Evolutionary conservation across 768 basidiomycete species (phyloP).

Genomic region (Suillus lakei): DNA sequence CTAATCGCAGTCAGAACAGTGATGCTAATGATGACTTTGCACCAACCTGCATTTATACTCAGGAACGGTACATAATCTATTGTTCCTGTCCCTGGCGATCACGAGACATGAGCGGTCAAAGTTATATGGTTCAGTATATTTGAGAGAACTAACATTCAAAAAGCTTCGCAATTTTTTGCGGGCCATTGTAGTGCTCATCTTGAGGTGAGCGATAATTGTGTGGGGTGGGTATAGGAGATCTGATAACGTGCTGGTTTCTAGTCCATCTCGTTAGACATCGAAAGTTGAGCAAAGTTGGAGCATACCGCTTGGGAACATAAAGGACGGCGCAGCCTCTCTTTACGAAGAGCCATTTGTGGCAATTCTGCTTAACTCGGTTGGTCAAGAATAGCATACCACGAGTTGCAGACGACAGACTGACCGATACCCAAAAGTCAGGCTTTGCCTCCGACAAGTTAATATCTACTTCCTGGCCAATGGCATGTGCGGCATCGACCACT

Average conservation of each 20-base stretch:
- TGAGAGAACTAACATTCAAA: conserved; percentile 43
- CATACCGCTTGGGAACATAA: conserved; percentile 70
- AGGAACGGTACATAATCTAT: conserved; percentile 59
- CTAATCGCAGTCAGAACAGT: conserved; percentile 37
- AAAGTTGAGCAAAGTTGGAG: background rate
- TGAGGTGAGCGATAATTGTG: conserved; percentile 53
- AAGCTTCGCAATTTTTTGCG: conserved; percentile 50
- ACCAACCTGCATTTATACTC: conserved; percentile 56
- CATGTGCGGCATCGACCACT: conserved; percentile 82
- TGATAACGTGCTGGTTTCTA: conserved; percentile 70
- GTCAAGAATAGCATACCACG: background rate
- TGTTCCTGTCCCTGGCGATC: conserved; percentile 62
- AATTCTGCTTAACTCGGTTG: conserved; percentile 53
- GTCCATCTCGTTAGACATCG: conserved; percentile 1
- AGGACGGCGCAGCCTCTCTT: conserved; percentile 72
- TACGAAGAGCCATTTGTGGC: conserved; percentile 84
- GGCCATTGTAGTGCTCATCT: conserved; percentile 35
- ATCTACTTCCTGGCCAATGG: conserved; percentile 70
- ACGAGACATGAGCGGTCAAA: background rate
- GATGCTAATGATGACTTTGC: background rate
- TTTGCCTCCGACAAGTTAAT: conserved; percentile 58
- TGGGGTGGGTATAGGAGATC: conserved; percentile 62
- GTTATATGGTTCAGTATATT: background rate
- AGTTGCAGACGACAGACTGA: conserved; percentile 35
- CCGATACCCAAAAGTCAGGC: conserved; percentile 83